Evolutionary conservation across 2,329 filamentous ascomycete species (phyloP).

Genomic region (Periconia digitata): DNA sequence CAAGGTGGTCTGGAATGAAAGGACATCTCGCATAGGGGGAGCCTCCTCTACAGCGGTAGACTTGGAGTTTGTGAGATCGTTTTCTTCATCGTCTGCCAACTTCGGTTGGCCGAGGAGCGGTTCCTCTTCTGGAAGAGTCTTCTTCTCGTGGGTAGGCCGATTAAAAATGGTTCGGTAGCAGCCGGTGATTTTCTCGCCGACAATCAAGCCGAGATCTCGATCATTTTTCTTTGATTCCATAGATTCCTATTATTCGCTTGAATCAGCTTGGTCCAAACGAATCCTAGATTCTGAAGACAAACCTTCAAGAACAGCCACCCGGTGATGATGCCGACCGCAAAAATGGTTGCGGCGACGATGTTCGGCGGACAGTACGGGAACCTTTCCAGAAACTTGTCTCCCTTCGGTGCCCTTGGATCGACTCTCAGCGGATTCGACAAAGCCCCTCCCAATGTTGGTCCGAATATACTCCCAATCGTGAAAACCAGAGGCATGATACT

Average conservation of each 20-base stretch:
- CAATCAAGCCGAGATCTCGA: conserved; percentile 72
- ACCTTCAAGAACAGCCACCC: conserved; percentile 78
- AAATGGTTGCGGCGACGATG: conserved; percentile 73
- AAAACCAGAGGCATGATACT: conserved; percentile 91
- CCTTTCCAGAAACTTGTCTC: conserved; percentile 66
- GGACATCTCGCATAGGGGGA: conserved; percentile 62
- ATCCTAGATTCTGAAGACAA: background rate
- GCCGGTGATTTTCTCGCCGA: conserved; percentile 66
- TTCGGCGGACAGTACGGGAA: conserved; percentile 89
- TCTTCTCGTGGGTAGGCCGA: conserved; percentile 12
- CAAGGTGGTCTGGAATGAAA: conserved; percentile 72
- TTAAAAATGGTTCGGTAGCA: conserved; percentile 25
- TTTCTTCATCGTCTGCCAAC: conserved; percentile 16
- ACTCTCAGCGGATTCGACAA: conserved; percentile 79
- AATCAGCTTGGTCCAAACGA: conserved; percentile 3
- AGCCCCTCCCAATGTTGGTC: conserved; percentile 81
- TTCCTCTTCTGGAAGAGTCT: conserved; percentile 22
- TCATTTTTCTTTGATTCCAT: conserved; percentile 68
- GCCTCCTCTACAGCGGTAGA: conserved; percentile 13
- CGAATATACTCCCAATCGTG: conserved; percentile 84
- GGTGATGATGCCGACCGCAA: conserved; percentile 72
- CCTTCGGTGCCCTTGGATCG: conserved; percentile 66
- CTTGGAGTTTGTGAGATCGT: conserved; percentile 1
- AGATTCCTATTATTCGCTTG: conserved; percentile 65
- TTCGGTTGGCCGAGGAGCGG: conserved; percentile 33